Percentiles rank a stretch among this genome's conserved stretches.
These are phyloP conservation scores for Annulohypoxylon nitens DNA, from an alignment of 495 filamentous ascomycete species.

Conservation along the genomic window DNA sequence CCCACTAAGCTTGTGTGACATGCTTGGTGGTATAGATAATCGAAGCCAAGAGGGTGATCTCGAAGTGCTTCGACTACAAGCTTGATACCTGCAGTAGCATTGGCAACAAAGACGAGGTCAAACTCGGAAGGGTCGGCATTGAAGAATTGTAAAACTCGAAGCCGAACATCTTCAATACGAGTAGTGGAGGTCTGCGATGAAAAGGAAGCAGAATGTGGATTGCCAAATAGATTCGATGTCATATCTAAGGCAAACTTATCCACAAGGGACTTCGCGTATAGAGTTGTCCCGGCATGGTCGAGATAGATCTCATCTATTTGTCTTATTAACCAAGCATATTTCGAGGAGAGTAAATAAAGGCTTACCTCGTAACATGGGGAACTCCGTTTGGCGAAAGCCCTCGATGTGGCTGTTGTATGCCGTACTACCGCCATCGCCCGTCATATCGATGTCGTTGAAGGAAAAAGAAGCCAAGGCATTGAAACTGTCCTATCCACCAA, in stretches of 20 bases:
- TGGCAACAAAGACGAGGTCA: constrained; percentile 91
- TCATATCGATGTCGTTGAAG: constrained; percentile 43
- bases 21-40: constrained; percentile 86
- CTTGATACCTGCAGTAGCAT: constrained; percentile 92
- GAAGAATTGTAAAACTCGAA: constrained; percentile 81
- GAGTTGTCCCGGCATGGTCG: constrained; percentile 92
- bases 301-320: constrained; percentile 82
- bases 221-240: constrained; percentile 84
- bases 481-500: constrained; percentile 37
- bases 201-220: constrained; percentile 88
- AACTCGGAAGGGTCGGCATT: constrained; percentile 86
- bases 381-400: constrained; percentile 76
- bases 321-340: constrained; percentile 25
- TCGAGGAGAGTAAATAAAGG: background rate
- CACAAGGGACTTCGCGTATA: constrained; percentile 84
- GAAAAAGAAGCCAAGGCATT: constrained; percentile 28
- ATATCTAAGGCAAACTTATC: constrained; percentile 81
- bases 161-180: constrained; percentile 80
- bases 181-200: constrained; percentile 82
- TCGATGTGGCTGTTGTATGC: constrained; percentile 78
- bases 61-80: constrained; percentile 81
- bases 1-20: constrained; percentile 92
- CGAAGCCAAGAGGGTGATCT: constrained; percentile 74
- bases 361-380: constrained; percentile 85
- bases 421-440: constrained; percentile 37